Base-by-base conservation (phyloP, 306 rosid genomes). In the Quercus wislizeni region DNA sequence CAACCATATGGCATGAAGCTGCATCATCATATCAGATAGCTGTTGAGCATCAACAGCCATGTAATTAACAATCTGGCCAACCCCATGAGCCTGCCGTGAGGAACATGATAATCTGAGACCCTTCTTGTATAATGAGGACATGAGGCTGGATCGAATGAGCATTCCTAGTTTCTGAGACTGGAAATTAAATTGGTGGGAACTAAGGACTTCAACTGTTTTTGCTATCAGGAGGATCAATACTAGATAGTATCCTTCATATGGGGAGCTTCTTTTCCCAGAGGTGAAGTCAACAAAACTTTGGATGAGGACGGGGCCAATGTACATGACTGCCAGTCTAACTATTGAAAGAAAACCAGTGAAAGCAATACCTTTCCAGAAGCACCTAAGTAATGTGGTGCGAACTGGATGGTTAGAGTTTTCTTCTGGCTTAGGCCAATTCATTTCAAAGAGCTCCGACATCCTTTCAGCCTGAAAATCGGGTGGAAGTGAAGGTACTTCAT, bases 31-130 rank as follows among this genome's bases (percentile, higher is more conserved):
- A 76, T 95, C 94, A 21, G 99, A 90, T 9, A 92, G 86, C 77
- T 92, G 99, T 31, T 92, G 99, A 0, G 94, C 80, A 86, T 95
- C 99, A 8, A 95, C 97, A 9, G 98, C 97, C 99, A 95, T 95
- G 86, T 95, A 92, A 82, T 95, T 95, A 75, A 95, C 99, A 49
- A 92, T 95, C 64, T 92, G 91, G 65, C 99, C 99, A 25, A 95
- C 87, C 33, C 99, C 99, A 68, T 95, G 98, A 38, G 86, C 90
- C 73, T 92, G 99, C 59, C 98, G 59, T 12, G 95, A 91, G 1
- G 99, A 90, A 76, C 96, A 77, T 2, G 99, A 65, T 71, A 95
- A 75, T 84, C 92, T 88, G 62, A 95, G 74, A 7, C 99, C 99
- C 81, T 95, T 95, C 85, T 85, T 91, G 86, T 92, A 95, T 84